Conservation (phyloP, 2,329 filamentous ascomycete species). For the Cladosporium sp. region DNA sequence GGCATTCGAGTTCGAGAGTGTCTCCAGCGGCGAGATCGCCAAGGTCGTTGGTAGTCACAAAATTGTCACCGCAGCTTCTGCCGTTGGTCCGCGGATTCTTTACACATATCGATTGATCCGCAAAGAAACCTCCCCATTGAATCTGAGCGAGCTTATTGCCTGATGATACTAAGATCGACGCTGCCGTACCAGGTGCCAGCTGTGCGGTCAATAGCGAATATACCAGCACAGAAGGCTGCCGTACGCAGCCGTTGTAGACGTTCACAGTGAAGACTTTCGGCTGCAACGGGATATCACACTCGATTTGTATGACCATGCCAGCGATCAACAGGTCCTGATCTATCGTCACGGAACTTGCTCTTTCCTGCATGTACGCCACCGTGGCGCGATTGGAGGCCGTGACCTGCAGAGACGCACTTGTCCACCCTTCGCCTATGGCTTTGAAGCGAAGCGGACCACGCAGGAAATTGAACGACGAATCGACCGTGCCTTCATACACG, state of each 20-base stretch:
- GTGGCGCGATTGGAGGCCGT: neutral
- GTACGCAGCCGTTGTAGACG: neutral
- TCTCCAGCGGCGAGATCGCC: neutral
- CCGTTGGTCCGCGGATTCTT: neutral
- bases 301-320: neutral
- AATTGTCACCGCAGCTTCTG: neutral
- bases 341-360: neutral
- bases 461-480: neutral
- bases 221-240: neutral
- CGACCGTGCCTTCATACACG: neutral
- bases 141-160: neutral
- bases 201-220: neutral
- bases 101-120: neutral
- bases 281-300: neutral
- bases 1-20: neutral
- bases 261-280: neutral
- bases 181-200: neutral
- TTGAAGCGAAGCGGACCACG: neutral
- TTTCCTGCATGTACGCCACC: neutral
- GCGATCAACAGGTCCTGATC: neutral
- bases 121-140: neutral
- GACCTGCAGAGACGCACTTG: neutral
- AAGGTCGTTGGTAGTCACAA: neutral
- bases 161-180: neutral
- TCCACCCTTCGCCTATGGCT: neutral